Evolutionary conservation across 208 protist species (phyloP), one percentile per base, ranked within the genome.

Genomic region (Polymyxa betae): DNA sequence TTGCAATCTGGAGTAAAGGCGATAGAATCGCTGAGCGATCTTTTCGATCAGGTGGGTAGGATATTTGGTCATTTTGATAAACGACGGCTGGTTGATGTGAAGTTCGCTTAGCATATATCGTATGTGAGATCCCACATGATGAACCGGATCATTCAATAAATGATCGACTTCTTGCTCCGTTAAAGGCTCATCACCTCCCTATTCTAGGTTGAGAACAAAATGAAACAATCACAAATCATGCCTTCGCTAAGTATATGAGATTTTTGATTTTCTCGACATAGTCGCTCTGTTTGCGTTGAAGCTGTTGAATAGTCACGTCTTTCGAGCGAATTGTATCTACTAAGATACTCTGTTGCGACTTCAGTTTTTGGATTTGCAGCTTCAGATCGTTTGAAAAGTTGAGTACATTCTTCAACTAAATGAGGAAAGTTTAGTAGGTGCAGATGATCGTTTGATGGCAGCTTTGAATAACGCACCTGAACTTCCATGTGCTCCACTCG

Each of bases 11-110:
- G 72, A n/a, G 5, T 40, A 5, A 5, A 82, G n/a, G 16, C 72
- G 5, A 12, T 35, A 20, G 72, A 82, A 82, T 43, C 72, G 72
- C n/a, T 82, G 72, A 5, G 72, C 72, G 5, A 82, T 82, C 72
- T 43, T 35, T n/a, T 82, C 72, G n/a, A 82, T 82, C 12, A 82
- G n/a, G 12, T 82, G n/a, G 16, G 72, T 43, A 20, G 72, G 16
- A 12, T 5, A 82, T n/a, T 5, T 20, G 72, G 72, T n/a, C 72
- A 82, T 35, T 16, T 82, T n/a, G 5, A 40, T n/a, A n/a, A 82
- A 82, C 72, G 40, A 35, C 72, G 5, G 72, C n/a, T 82, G 16
- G 5, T 5, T 38, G 5, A 82, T 82, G 5, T 82, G 72, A 20
- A 82, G n/a, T 43, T n/a, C 35, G 72, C 72, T 43, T n/a, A 82